Percentiles rank a stretch among this genome's conserved stretches.
Conservation (phyloP, 352 stramenopile species). For the Pythium sukuiense region DNA sequence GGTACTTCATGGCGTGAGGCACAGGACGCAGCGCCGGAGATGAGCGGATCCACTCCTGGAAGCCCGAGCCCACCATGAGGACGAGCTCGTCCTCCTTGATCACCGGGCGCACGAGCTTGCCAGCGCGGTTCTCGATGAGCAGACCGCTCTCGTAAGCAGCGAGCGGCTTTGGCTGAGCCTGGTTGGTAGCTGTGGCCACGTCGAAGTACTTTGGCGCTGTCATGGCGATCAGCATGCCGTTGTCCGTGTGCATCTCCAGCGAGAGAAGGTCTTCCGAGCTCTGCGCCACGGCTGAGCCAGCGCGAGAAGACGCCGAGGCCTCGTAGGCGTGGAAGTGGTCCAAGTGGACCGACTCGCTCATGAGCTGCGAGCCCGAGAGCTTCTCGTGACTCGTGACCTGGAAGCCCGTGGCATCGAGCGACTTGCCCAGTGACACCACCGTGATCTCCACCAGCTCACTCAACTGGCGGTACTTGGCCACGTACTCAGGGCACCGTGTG, state of each 20-base stretch:
- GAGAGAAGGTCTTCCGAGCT: slow-evolving; percentile 41
- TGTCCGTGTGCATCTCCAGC: slow-evolving; percentile 73
- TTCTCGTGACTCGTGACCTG: slow-evolving; percentile 29
- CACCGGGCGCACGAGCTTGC: slow-evolving; percentile 28
- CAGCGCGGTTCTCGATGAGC: slow-evolving; percentile 30
- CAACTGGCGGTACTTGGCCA: slow-evolving; percentile 43
- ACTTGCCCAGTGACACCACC: slow-evolving; percentile 47
- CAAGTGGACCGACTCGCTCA: slow-evolving; percentile 72
- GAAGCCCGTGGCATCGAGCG: slow-evolving; percentile 57
- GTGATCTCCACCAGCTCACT: slow-evolving; percentile 50
- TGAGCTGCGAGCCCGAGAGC: slow-evolving; percentile 47
- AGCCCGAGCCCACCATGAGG: slow-evolving; percentile 38
- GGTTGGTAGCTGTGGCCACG: background rate
- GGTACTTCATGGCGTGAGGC: slow-evolving; percentile 37
- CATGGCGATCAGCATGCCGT: slow-evolving; percentile 73
- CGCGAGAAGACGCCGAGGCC: slow-evolving; percentile 17
- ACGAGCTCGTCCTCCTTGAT: slow-evolving; percentile 39
- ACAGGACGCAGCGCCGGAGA: slow-evolving; percentile 28
- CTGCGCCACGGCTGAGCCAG: background rate
- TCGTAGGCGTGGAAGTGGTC: slow-evolving; percentile 84
- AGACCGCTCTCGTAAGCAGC: slow-evolving; percentile 26
- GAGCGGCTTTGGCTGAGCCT: slow-evolving; percentile 1
- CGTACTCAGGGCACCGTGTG: slow-evolving; percentile 44
- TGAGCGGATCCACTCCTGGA: slow-evolving; percentile 33
- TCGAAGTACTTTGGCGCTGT: slow-evolving; percentile 72